A percentile compares a stretch with the other conserved stretches of the same genome.
phyloP scores from a whole-genome alignment of 805 yeast genomes.

The Monosporozyma siamensis region DNA sequence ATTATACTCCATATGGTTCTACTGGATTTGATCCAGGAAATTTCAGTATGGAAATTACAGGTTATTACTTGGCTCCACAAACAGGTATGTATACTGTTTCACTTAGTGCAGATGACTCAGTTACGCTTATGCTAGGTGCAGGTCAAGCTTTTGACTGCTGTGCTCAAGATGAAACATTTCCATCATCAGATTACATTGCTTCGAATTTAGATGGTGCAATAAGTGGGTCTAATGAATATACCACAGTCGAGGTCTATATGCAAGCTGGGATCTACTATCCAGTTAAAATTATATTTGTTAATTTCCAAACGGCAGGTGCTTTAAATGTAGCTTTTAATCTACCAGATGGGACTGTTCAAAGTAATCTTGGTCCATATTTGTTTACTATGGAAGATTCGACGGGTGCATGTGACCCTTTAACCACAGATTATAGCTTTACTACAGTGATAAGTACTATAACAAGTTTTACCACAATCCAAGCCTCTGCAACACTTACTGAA shows the following conservation, averaged over 20 bases:
- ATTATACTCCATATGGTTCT: background rate
- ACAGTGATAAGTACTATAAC: too few species aligned
- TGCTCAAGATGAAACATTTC: background rate
- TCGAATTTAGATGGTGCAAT: background rate
- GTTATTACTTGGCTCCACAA: background rate
- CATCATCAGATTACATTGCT: background rate
- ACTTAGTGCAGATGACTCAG: background rate
- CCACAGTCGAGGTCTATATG: slow-evolving; percentile 5
- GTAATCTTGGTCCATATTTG: slow-evolving; percentile 3
- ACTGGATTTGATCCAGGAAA: background rate
- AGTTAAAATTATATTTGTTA: slow-evolving; percentile 14
- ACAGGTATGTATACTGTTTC: background rate
- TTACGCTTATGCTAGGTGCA: background rate
- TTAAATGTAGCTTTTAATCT: slow-evolving; percentile 5
- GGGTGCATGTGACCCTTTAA: too few species aligned
- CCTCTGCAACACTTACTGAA: too few species aligned
- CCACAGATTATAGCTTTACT: too few species aligned
- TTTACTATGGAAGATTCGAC: too few species aligned
- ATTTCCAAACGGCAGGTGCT: slow-evolving; percentile 6
- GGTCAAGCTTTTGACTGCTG: background rate
- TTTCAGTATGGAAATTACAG: slow-evolving; percentile 1
- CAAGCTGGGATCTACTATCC: slow-evolving; percentile 20
- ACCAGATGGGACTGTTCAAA: slow-evolving; percentile 9
- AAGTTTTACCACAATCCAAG: too few species aligned
- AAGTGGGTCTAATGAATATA: background rate